phyloP scores from a whole-genome alignment of 805 yeast species.

The Hanseniaspora guilliermondii region DNA sequence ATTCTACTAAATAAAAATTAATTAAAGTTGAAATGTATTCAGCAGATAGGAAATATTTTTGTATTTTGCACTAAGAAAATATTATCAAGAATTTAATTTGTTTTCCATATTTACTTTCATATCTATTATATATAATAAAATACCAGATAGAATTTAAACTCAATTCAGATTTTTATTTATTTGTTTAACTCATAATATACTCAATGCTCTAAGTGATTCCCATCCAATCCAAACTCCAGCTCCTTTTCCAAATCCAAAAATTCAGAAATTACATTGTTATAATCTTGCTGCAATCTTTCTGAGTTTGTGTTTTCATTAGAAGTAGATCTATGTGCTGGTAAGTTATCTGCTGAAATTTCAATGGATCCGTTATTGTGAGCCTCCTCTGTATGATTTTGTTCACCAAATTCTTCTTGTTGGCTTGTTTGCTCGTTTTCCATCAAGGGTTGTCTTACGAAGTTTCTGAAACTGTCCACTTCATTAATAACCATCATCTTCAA shows the following conservation, averaged over 20 bases:
- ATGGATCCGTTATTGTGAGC: conserved; percentile 22
- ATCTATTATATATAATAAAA: no score
- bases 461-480: conserved; percentile 69
- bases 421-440: conserved; percentile 32
- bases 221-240: conserved; percentile 55
- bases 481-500: conserved; percentile 69
- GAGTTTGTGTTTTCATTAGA: conserved; percentile 4
- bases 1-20: no score
- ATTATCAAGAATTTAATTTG: no score
- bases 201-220: conserved; percentile 24
- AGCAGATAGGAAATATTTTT: no score
- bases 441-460: conserved; percentile 66
- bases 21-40: no score
- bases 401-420: conserved; percentile 13
- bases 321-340: conserved; percentile 27
- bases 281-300: conserved; percentile 20
- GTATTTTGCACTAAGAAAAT: no score
- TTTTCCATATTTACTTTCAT: no score
- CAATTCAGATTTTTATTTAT: no score
- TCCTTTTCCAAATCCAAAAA: conserved; percentile 48
- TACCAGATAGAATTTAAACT: no score
- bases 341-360: conserved; percentile 38
- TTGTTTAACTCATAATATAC: no score
- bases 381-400: conserved; percentile 17
- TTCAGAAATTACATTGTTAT: conserved; percentile 18